Percentiles rank a stretch among this genome's conserved stretches.
These are phyloP conservation scores for Musa beccarii DNA, from an alignment of 176 grass and related monocot genomes.

Conservation along the genomic window DNA sequence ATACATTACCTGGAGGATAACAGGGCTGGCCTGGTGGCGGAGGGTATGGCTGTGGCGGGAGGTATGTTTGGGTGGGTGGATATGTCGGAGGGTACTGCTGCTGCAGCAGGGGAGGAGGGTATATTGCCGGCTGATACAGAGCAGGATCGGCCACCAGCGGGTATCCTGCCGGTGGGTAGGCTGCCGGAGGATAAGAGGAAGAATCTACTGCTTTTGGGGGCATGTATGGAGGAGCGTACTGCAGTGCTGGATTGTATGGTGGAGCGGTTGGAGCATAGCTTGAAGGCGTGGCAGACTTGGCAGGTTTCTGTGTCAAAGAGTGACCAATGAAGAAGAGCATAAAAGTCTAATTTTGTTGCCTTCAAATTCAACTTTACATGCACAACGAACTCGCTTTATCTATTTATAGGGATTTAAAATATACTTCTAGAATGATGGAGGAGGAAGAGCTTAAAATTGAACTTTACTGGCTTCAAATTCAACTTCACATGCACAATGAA, in stretches of 20 bases:
- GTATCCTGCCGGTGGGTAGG: background rate
- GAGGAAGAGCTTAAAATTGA: no score
- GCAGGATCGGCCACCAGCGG: background rate
- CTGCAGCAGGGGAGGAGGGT: background rate
- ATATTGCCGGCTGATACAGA: background rate
- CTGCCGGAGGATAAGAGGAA: background rate
- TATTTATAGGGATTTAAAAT: no score
- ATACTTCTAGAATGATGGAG: no score
- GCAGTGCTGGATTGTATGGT: background rate
- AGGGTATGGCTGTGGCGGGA: background rate
- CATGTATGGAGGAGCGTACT: background rate
- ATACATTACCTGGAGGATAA: conserved; percentile 2
- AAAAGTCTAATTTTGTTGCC: background rate
- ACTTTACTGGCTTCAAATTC: no score
- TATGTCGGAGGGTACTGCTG: conserved; percentile 3
- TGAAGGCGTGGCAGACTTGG: background rate
- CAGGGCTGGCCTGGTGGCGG: background rate
- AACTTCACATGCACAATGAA: no score
- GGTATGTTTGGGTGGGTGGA: background rate
- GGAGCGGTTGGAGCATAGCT: background rate
- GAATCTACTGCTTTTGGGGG: background rate
- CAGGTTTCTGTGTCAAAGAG: conserved; percentile 4
- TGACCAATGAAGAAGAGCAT: background rate
- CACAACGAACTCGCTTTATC: no score
- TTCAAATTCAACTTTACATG: no score